These are phyloP conservation scores for Psilocybe subaeruginosa DNA, from an alignment of 768 basidiomycete genomes.

Conservation along the genomic window DNA sequence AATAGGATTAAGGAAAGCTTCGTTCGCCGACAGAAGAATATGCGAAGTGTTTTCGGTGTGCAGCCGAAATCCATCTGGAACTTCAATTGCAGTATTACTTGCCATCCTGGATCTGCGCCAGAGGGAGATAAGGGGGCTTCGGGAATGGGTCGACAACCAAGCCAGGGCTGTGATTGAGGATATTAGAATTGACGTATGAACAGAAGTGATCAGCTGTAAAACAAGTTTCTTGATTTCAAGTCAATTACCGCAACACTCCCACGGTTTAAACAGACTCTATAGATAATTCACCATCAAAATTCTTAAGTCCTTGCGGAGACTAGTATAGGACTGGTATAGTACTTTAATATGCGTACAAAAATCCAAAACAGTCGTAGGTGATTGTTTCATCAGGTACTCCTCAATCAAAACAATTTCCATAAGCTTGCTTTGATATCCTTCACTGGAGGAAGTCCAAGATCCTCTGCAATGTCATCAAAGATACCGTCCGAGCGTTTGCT, in stretches of 20 bases:
- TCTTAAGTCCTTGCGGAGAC: too few species aligned
- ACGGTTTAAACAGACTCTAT: neutral
- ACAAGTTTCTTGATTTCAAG: neutral
- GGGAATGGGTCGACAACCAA: slow-evolving; percentile 1
- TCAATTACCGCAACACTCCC: slow-evolving; percentile 2
- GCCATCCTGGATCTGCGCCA: slow-evolving; percentile 22
- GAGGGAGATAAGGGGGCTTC: slow-evolving; percentile 10
- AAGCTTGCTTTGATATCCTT: slow-evolving; percentile 33
- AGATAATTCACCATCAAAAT: neutral
- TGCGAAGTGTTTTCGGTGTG: slow-evolving; percentile 83
- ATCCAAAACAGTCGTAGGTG: too few species aligned
- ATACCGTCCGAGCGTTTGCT: slow-evolving; percentile 33
- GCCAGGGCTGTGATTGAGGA: slow-evolving; percentile 14
- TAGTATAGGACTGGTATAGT: too few species aligned
- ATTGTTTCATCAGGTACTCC: too few species aligned
- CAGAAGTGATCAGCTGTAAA: neutral
- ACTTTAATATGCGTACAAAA: too few species aligned
- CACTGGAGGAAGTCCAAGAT: slow-evolving; percentile 44
- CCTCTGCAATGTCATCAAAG: slow-evolving; percentile 48
- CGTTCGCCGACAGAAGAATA: slow-evolving; percentile 79
- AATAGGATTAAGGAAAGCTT: slow-evolving; percentile 95
- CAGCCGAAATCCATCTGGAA: slow-evolving; percentile 78
- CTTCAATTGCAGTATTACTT: slow-evolving; percentile 24
- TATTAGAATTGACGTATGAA: neutral
- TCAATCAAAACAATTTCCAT: slow-evolving; percentile 29